Evolutionary conservation across 1,284 basidiomycete species (phyloP), one percentile per base, ranked within the genome.

Genomic region (Malassezia yamatoensis): DNA sequence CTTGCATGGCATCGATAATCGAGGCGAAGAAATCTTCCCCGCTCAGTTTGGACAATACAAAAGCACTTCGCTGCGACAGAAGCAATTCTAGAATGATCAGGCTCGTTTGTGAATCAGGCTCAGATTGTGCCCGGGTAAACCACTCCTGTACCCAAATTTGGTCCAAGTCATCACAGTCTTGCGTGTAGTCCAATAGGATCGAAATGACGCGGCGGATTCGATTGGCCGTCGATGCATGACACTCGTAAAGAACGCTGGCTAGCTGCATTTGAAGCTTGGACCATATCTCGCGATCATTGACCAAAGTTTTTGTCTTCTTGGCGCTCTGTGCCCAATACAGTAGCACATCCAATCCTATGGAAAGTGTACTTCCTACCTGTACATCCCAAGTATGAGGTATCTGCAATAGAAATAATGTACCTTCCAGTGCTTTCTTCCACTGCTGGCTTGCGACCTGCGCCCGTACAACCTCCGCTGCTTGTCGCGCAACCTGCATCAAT

Each of bases 1-100:
- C 46, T 39, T 49, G 54, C 21, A 58, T 45, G 11, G 39, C 59
- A 16, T 16, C 39, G 37, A 57, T 18, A 18, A 60, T 24, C 11
- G 38, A 45, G 15, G 39, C n/a, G 44, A 52, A 49, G 21, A 49
- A 59, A 7, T 21, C 38, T 2, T 8, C 7, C 24, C 3, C 7
- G 24, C 24, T 29, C 24, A 29, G 7, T 29, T 29, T 29, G 24
- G 24, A 29, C 24, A 29, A 29, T 29, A 29, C 24, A 29, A 29
- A 29, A 29, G 24, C 24, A 29, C 24, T 29, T 29, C 24, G 24
- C 24, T 29, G 24, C 24, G 24, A 29, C 24, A 29, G 24, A 29
- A 29, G 24, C 24, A 29, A 29, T 29, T 29, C 24, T 7, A 29
- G 7, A 29, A 29, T 29, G 7, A 29, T 29, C 24, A 29, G 33